These are phyloP conservation scores for Penicillium parvum DNA, from an alignment of 495 filamentous ascomycete genomes.

Conservation along the genomic window DNA sequence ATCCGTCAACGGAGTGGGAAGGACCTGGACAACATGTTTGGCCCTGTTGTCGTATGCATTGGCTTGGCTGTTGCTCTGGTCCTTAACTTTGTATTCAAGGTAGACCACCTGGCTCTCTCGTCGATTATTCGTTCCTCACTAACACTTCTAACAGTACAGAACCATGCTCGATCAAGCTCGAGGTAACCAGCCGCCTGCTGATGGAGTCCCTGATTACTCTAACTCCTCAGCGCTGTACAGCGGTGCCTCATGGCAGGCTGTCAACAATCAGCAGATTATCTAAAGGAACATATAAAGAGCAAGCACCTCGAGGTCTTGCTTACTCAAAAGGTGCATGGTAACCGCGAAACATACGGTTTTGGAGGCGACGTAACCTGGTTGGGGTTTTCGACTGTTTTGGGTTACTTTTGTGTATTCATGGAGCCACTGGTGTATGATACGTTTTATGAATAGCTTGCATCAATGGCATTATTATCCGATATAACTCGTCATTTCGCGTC, in stretches of 20 bases:
- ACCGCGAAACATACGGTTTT: background rate
- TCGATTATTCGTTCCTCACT: no score
- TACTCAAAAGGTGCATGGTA: background rate
- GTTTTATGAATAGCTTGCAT: slow-evolving; percentile 8
- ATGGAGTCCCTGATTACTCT: slow-evolving; percentile 5
- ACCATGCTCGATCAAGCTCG: slow-evolving; percentile 27
- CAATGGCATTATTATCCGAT: background rate
- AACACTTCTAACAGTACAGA: slow-evolving; percentile 25
- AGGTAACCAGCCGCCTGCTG: slow-evolving; percentile 9
- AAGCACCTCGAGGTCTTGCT: background rate
- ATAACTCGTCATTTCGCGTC: no score
- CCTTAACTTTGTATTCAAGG: slow-evolving; percentile 85
- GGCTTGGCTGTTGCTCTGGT: slow-evolving; percentile 74
- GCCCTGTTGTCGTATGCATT: slow-evolving; percentile 77
- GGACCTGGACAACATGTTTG: slow-evolving; percentile 84
- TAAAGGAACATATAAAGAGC: slow-evolving; percentile 2
- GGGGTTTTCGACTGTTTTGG: background rate
- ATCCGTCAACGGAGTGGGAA: slow-evolving; percentile 80
- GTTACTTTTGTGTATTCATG: slow-evolving; percentile 11
- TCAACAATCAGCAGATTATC: slow-evolving; percentile 23
- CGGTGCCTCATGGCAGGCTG: slow-evolving; percentile 13
- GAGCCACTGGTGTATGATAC: slow-evolving; percentile 7
- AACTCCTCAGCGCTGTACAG: slow-evolving; percentile 13
- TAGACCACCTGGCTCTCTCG: no score
- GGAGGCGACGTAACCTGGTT: background rate